Percentiles rank a stretch among this genome's conserved stretches.
These are phyloP conservation scores for Metrosideros polymorpha DNA, from an alignment of 441 rosid species.

Conservation along the genomic window DNA sequence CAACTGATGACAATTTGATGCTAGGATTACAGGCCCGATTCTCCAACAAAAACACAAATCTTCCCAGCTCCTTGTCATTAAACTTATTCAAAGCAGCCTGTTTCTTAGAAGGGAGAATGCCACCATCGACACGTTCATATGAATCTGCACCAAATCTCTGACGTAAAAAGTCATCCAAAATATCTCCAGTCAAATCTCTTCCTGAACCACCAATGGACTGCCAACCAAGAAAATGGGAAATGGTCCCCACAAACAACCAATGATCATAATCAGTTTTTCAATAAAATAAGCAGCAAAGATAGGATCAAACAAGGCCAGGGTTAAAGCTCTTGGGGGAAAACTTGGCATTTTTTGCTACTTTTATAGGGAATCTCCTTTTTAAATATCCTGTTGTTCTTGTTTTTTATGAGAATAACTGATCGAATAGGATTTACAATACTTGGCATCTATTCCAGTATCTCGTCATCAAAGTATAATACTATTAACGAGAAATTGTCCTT, in stretches of 20 bases:
- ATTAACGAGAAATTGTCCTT: not conserved
- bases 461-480: not conserved
- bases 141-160: slow-evolving; percentile 73
- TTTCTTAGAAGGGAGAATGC: slow-evolving; percentile 36
- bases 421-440: not conserved
- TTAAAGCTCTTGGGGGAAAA: not conserved
- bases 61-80: slow-evolving; percentile 50
- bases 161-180: slow-evolving; percentile 77
- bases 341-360: not conserved
- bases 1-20: slow-evolving; percentile 70
- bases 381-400: not conserved
- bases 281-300: not conserved
- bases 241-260: not conserved
- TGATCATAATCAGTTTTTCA: not conserved
- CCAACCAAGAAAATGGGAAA: not conserved
- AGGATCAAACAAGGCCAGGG: not conserved
- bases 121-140: slow-evolving; percentile 69
- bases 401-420: not conserved
- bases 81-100: slow-evolving; percentile 50
- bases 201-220: slow-evolving; percentile 58
- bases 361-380: not conserved
- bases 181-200: slow-evolving; percentile 49
- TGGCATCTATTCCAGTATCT: not conserved
- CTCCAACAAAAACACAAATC: slow-evolving; percentile 82
- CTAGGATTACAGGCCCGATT: slow-evolving; percentile 67